A percentile compares a stretch with the other conserved stretches of the same genome.
Conservation (phyloP, 1,284 basidiomycete genomes). For the Apiotrichum laibachii region DNA sequence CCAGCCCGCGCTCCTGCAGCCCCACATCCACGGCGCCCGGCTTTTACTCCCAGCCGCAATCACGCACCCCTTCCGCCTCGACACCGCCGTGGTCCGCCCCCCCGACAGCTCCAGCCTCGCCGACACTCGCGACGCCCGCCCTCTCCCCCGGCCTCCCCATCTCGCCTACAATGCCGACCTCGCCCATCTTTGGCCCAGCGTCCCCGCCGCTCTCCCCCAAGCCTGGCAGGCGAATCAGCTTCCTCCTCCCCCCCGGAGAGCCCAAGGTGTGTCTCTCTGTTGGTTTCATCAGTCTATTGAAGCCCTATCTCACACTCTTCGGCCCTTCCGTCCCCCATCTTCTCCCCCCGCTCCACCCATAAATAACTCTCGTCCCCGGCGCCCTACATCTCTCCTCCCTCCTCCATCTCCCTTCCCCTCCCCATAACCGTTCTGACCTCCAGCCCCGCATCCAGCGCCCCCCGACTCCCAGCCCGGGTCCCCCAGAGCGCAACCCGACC, state of each 20-base stretch:
- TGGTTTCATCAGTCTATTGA: neutral
- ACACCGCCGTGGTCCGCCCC: neutral
- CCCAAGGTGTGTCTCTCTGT: neutral
- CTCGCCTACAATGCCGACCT: neutral
- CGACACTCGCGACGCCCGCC: neutral
- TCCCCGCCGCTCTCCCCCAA: conserved; percentile 4
- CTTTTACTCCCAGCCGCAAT: no score
- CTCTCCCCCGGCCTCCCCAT: neutral
- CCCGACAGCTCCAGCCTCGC: neutral
- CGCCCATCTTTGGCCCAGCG: conserved; percentile 1
- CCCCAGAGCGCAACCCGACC: neutral
- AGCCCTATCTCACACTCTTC: no score
- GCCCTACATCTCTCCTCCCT: no score
- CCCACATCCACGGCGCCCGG: no score
- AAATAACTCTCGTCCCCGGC: no score
- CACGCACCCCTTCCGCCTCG: neutral
- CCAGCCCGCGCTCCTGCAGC: no score
- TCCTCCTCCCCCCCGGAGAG: neutral
- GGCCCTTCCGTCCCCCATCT: no score
- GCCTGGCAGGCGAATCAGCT: conserved; percentile 6
- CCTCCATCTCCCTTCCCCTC: no score
- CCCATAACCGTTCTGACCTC: no score
- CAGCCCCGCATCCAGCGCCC: conserved; percentile 6
- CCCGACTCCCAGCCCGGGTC: neutral
- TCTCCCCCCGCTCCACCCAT: no score